Evolutionary conservation across 768 basidiomycete species (phyloP).

Genomic region (Leucocoprinus sp.): DNA sequence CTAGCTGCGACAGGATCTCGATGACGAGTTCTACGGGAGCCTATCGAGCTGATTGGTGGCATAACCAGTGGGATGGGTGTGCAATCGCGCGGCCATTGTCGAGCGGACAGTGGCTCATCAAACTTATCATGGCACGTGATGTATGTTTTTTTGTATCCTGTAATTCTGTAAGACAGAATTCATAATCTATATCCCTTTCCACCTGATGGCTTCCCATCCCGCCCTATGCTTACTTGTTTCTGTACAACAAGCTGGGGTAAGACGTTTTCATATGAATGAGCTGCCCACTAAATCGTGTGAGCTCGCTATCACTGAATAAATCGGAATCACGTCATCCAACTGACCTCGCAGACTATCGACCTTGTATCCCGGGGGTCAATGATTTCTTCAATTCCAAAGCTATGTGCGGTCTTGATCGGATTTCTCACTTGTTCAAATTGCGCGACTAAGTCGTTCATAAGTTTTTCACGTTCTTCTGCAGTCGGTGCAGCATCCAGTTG

Average conservation of each 20-base stretch:
- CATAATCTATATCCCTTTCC: conserved; percentile 23
- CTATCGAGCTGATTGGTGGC: too few relatives aligned
- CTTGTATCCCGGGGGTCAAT: conserved; percentile 34
- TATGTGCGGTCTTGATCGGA: conserved; percentile 30
- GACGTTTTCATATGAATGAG: conserved; percentile 24
- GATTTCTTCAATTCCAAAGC: conserved; percentile 33
- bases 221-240: conserved; percentile 2
- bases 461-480: conserved; percentile 24
- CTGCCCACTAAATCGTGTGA: conserved; percentile 22
- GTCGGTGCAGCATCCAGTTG: conserved; percentile 24
- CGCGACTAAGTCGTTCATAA: conserved; percentile 25
- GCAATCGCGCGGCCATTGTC: too few relatives aligned
- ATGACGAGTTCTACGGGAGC: too few relatives aligned
- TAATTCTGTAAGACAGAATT: too few relatives aligned
- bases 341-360: conserved; percentile 28
- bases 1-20: too few relatives aligned
- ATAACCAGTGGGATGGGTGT: too few relatives aligned
- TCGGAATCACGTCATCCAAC: conserved; percentile 4
- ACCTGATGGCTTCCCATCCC: conserved; percentile 18
- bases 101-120: too few relatives aligned
- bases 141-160: too few relatives aligned
- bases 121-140: too few relatives aligned
- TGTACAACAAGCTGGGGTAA: conserved; percentile 22
- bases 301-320: neutral
- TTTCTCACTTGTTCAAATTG: conserved; percentile 31